These are phyloP conservation scores for Kluyveromyces nonfermentans DNA, from an alignment of 805 yeast genomes.

Conservation along the genomic window DNA sequence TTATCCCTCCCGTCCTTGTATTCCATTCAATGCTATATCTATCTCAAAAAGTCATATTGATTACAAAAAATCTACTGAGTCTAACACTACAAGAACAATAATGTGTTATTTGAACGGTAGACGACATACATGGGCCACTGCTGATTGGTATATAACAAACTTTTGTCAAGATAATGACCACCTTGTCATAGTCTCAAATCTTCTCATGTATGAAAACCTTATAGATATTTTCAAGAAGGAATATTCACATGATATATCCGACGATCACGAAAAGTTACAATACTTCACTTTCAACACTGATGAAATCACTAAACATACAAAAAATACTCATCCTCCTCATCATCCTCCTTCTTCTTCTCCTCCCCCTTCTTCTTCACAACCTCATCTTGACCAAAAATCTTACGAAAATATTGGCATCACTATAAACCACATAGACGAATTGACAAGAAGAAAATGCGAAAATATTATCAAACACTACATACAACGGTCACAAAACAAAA, in stretches of 20 bases:
- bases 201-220: constrained; percentile 28
- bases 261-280: constrained; percentile 1
- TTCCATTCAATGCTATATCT: constrained; percentile 22
- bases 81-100: constrained; percentile 33
- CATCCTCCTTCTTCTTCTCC: background rate
- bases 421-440: constrained; percentile 19
- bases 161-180: constrained; percentile 56
- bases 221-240: background rate
- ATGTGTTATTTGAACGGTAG: constrained; percentile 57
- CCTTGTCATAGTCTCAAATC: constrained; percentile 47
- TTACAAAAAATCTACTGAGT: constrained; percentile 11
- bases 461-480: constrained; percentile 22
- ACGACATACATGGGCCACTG: constrained; percentile 64
- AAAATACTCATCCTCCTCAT: background rate
- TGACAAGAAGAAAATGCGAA: constrained; percentile 18
- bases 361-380: constrained; percentile 4
- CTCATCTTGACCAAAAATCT: constrained; percentile 1
- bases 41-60: constrained; percentile 15
- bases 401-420: constrained; percentile 10
- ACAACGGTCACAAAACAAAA: constrained; percentile 13
- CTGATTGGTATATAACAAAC: constrained; percentile 55
- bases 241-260: background rate
- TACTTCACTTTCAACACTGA: background rate
- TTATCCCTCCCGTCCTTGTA: constrained; percentile 29
- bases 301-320: background rate